These are phyloP conservation scores for Leptomonas pyrrhocoris DNA, from an alignment of 208 protist genomes.

Conservation along the genomic window DNA sequence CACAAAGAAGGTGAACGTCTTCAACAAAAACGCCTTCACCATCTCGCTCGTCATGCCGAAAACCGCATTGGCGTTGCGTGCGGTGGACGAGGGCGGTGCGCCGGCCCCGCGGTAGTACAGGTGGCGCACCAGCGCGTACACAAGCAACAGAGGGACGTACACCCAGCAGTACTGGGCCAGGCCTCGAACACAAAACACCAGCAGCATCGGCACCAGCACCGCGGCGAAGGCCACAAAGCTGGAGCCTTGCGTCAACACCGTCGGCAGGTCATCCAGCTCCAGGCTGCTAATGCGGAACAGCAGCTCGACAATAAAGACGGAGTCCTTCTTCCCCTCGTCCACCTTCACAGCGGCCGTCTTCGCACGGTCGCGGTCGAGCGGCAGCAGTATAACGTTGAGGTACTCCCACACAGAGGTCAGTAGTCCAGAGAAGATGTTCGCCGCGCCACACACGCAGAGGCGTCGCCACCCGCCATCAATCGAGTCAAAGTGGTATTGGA, in stretches of 20 bases:
- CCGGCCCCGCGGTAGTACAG: constrained; percentile 45
- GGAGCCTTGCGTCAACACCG: constrained; percentile 59
- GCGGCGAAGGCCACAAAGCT: constrained; percentile 61
- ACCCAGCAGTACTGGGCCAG: constrained; percentile 43
- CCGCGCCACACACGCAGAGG: constrained; percentile 55
- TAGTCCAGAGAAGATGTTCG: constrained; percentile 58
- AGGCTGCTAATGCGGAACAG: constrained; percentile 50
- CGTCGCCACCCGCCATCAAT: constrained; percentile 59
- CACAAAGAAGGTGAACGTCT: constrained; percentile 53
- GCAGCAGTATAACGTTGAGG: constrained; percentile 40
- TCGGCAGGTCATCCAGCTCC: constrained; percentile 59
- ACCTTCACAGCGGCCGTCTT: constrained; percentile 25
- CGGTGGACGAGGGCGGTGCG: constrained; percentile 8
- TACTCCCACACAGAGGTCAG: constrained; percentile 66
- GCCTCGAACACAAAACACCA: constrained; percentile 45
- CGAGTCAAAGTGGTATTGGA: constrained; percentile 62
- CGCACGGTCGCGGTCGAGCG: constrained; percentile 32
- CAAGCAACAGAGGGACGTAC: constrained; percentile 35
- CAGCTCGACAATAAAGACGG: constrained; percentile 60
- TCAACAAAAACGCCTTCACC: constrained; percentile 46
- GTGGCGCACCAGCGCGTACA: constrained; percentile 38
- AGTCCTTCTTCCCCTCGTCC: constrained; percentile 53
- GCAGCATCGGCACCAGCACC: constrained; percentile 47
- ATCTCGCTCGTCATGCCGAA: constrained; percentile 43
- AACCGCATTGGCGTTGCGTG: constrained; percentile 20